phyloP scores from a whole-genome alignment of 2,329 filamentous ascomycete genomes.

The Colletotrichum caudatum region DNA sequence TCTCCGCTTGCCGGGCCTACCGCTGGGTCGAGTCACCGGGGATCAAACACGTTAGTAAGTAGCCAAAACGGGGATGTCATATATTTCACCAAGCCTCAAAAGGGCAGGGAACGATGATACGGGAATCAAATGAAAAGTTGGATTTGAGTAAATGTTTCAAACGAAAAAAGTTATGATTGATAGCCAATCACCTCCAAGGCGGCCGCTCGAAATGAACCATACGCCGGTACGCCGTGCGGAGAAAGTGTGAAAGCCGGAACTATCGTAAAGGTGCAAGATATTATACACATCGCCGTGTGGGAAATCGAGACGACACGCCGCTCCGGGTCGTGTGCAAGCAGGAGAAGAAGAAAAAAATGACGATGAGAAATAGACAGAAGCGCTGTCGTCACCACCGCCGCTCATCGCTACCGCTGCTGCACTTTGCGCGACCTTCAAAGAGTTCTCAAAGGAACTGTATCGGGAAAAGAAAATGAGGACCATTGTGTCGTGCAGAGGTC shows the following conservation, averaged over 20 bases:
- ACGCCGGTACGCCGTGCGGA: constrained; percentile 41
- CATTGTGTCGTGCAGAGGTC: constrained; percentile 36
- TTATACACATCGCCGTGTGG: constrained; percentile 32
- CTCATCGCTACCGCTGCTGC: constrained; percentile 16
- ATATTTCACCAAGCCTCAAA: not conserved
- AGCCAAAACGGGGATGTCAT: not conserved
- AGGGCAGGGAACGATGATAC: not conserved
- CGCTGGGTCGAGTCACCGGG: not conserved
- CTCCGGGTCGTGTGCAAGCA: constrained; percentile 14
- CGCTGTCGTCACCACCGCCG: constrained; percentile 16
- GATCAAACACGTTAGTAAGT: not conserved
- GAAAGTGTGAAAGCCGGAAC: constrained; percentile 27
- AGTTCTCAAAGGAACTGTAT: constrained; percentile 25
- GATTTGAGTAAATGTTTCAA: not conserved
- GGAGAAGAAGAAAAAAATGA: not conserved
- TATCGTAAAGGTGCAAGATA: constrained; percentile 37
- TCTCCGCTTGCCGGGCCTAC: constrained; percentile 23
- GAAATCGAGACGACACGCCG: constrained; percentile 10
- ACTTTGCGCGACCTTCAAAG: constrained; percentile 21
- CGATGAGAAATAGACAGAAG: constrained; percentile 17
- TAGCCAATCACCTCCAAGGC: constrained; percentile 23
- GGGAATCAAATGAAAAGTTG: not conserved
- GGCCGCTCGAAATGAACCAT: constrained; percentile 30
- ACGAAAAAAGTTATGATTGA: constrained; percentile 5
- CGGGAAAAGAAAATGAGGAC: constrained; percentile 10